Evolutionary conservation across 345 rosid genomes (phyloP), one percentile per base, ranked within the genome.

Genomic region (Camelina hispida): DNA sequence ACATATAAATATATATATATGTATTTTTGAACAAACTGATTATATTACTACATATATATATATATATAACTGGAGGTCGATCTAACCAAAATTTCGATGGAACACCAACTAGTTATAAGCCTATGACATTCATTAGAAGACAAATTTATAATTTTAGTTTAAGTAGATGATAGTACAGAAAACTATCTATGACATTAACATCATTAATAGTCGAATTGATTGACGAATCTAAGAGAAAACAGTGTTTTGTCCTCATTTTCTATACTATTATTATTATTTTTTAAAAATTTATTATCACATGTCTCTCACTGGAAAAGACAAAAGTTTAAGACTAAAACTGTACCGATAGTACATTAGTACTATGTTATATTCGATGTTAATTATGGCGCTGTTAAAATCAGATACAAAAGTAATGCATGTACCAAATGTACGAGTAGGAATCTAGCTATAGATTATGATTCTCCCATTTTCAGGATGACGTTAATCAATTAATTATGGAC

Each of bases 381-480:
- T 75, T 67, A 61, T 40, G 56, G 60, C 20, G 37, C 44, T 67
- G 30, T 60, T 68, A 60, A 44, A 17, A 34, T 10, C 14, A 61
- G 18, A 66, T 28, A 52, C 25, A 46, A 32, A 65, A 68, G 32
- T 62, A 64, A 69, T 76, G 60, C 75, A 76, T 62, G 70, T 69
- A 69, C 79, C 79, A 61, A 62, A 54, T 69, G 79, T 62, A 61
- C 70, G 70, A 38, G 42, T 69, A 62, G 37, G 70, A 62, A 76
- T 62, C 79, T 60, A 60, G 37, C 22, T 61, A 42, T 34, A 34
- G 48, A 18, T 68, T 38, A 62, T 42, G 69, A 46, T 62, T 68
- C 63, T 76, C 64, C 42, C 32, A 61, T 52, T 68, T 54, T 32
- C 46, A 46, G 16, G 42, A 23, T 52, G 44, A 65, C 11, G 43